Percentiles rank a stretch among this genome's conserved stretches.
Evolutionary conservation across 305 asterid species (phyloP).

Genomic region (Ajuga reptans): DNA sequence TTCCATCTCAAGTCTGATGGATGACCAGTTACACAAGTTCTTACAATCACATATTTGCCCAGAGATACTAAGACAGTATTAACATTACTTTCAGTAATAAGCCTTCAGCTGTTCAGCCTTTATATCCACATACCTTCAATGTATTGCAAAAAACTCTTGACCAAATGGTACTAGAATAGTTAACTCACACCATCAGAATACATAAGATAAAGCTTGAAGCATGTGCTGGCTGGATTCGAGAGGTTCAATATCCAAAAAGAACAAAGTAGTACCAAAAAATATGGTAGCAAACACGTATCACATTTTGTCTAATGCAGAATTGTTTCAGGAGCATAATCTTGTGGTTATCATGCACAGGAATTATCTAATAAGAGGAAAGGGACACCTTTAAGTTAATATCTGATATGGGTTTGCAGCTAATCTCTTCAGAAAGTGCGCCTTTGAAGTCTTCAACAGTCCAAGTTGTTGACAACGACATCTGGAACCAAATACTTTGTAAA

Average conservation of each 20-base stretch:
- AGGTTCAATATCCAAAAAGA: not conserved
- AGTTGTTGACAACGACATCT: slow-evolving; percentile 55
- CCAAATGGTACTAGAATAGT: not conserved
- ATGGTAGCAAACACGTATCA: not conserved
- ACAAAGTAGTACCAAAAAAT: not conserved
- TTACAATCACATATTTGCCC: too few species aligned
- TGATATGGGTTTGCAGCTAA: slow-evolving; percentile 38
- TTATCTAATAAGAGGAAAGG: slow-evolving; percentile 14
- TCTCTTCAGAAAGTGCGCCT: slow-evolving; percentile 41
- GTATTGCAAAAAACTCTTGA: not conserved
- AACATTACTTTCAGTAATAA: too few species aligned
- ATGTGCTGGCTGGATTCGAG: not conserved
- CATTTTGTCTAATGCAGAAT: not conserved
- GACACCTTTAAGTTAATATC: slow-evolving; percentile 67
- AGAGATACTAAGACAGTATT: too few species aligned
- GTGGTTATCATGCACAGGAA: slow-evolving; percentile 11
- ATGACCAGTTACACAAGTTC: too few species aligned
- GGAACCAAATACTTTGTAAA: slow-evolving; percentile 14
- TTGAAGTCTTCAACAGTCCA: slow-evolving; percentile 72
- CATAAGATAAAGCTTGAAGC: not conserved
- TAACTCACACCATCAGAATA: not conserved
- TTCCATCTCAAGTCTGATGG: too few species aligned
- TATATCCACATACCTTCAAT: not conserved
- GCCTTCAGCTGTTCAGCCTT: too few species aligned
- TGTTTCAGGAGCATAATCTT: slow-evolving; percentile 6